Conservation (phyloP, 2,329 filamentous ascomycete species). For the Botrytis fragariae region DNA sequence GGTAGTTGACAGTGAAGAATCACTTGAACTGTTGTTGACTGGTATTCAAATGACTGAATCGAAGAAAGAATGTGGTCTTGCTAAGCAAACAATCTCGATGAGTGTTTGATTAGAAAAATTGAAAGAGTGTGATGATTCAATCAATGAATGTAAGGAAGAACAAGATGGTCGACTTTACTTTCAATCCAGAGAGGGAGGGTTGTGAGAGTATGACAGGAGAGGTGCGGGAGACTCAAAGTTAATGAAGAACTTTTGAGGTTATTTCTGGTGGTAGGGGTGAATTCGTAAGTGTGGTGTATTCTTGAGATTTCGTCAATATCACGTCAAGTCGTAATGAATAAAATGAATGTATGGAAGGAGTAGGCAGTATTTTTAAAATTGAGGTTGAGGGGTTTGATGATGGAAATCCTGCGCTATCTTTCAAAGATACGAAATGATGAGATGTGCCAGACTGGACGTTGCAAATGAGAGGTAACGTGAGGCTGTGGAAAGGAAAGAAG, state of each 20-base stretch:
- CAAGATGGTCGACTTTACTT: constrained; percentile 1
- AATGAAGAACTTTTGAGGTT: background rate
- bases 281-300: background rate
- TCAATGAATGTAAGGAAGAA: constrained; percentile 29
- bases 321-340: constrained; percentile 5
- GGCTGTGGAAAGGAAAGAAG: constrained; percentile 7
- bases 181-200: background rate
- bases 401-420: constrained; percentile 22
- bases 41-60: constrained; percentile 17
- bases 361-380: background rate
- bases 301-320: background rate
- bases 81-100: constrained; percentile 12
- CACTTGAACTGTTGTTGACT: constrained; percentile 6
- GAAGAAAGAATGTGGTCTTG: constrained; percentile 8
- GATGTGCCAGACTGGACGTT: constrained; percentile 10
- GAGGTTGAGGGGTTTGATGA: background rate
- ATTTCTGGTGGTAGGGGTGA: background rate
- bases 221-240: background rate
- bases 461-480: constrained; percentile 15
- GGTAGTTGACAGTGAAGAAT: constrained; percentile 6
- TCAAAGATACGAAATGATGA: constrained; percentile 23
- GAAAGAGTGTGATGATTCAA: constrained; percentile 27
- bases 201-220: background rate
- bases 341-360: constrained; percentile 12
- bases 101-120: constrained; percentile 5